phyloP scores from a whole-genome alignment of 257 asterid genomes.

The Agastache rugosa region DNA sequence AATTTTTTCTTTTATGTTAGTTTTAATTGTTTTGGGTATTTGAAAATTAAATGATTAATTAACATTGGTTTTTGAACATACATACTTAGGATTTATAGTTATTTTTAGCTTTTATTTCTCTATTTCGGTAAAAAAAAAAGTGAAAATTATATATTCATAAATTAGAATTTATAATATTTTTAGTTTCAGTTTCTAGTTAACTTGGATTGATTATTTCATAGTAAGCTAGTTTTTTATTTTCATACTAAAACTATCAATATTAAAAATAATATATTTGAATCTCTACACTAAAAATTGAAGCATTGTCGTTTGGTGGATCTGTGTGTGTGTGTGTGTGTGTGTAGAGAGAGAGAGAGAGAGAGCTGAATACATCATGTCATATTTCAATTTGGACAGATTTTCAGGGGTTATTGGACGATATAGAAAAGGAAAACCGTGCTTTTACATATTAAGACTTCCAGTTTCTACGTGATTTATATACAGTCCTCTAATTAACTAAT shows the following conservation, averaged over 20 bases:
- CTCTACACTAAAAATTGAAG: background rate
- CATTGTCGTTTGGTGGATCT: background rate
- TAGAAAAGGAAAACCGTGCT: constrained; percentile 12
- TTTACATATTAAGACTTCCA: background rate
- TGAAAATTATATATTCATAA: too few species aligned
- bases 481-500: background rate
- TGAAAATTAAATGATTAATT: too few species aligned
- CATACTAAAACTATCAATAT: too few species aligned
- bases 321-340: background rate
- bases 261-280: too few species aligned
- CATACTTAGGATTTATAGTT: too few species aligned
- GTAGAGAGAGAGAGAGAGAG: constrained; percentile 8
- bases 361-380: background rate
- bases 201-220: too few species aligned
- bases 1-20: background rate
- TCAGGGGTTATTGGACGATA: constrained; percentile 7
- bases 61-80: too few species aligned
- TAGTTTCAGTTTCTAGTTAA: too few species aligned
- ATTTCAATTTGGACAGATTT: background rate
- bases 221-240: too few species aligned
- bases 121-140: too few species aligned
- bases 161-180: too few species aligned
- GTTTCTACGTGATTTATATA: background rate
- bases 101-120: too few species aligned
- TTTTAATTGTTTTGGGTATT: background rate